A percentile compares a stretch with the other conserved stretches of the same genome.
Conservation (phyloP, 2,329 filamentous ascomycete genomes). For the Scytalidium lignicola region DNA sequence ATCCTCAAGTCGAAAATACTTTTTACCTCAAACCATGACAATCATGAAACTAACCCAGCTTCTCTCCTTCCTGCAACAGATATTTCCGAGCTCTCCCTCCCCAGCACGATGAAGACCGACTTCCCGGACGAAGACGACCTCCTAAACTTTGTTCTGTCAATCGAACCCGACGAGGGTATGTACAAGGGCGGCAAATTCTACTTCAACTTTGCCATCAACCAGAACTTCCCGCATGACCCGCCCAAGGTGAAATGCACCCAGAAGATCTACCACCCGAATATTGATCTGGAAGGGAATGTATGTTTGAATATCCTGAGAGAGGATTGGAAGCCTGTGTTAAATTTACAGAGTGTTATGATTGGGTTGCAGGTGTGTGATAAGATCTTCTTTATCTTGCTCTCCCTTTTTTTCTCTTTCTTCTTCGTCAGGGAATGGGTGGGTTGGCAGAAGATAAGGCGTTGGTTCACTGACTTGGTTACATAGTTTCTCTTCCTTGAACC, state of each 20-base stretch:
- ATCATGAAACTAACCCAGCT: not conserved
- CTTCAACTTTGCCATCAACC: slow-evolving; percentile 88
- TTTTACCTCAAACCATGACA: slow-evolving; percentile 2
- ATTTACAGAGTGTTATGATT: slow-evolving; percentile 93
- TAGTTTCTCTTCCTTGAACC: slow-evolving; percentile 97
- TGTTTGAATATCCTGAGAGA: slow-evolving; percentile 96
- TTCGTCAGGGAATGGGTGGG: not conserved
- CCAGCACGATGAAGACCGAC: slow-evolving; percentile 72
- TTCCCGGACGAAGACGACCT: slow-evolving; percentile 83
- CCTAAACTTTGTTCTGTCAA: slow-evolving; percentile 75
- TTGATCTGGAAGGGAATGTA: slow-evolving; percentile 95
- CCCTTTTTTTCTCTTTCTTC: not conserved
- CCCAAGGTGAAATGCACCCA: slow-evolving; percentile 96
- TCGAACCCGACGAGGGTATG: slow-evolving; percentile 79
- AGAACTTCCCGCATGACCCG: slow-evolving; percentile 94
- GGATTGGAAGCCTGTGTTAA: slow-evolving; percentile 98
- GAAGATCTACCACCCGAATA: slow-evolving; percentile 99
- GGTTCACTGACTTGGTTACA: not conserved
- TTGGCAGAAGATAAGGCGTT: not conserved
- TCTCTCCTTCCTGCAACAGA: slow-evolving; percentile 42
- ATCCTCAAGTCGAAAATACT: no score
- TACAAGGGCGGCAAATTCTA: slow-evolving; percentile 86
- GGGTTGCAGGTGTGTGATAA: slow-evolving; percentile 66
- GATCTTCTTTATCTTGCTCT: not conserved
- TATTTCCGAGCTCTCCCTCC: slow-evolving; percentile 74